phyloP scores from a whole-genome alignment of 2,329 filamentous ascomycete species.

The Aspergillus sp. region DNA sequence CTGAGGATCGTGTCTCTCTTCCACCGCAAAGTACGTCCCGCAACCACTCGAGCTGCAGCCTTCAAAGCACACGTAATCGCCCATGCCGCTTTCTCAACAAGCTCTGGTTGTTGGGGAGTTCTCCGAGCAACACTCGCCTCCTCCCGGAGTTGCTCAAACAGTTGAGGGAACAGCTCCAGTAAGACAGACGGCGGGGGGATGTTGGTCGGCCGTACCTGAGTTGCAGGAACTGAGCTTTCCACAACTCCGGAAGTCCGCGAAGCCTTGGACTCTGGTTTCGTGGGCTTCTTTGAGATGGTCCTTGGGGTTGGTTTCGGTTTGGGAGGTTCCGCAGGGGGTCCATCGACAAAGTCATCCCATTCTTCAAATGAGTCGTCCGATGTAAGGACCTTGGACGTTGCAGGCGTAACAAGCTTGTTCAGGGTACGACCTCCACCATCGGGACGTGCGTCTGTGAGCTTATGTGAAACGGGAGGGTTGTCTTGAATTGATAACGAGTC shows the following conservation, averaged over 20 bases:
- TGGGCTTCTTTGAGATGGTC: not conserved
- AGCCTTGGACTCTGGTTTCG: not conserved
- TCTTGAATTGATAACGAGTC: conserved; percentile 31
- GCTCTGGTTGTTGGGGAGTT: conserved; percentile 49
- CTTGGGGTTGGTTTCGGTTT: not conserved
- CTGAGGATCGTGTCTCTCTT: conserved; percentile 82
- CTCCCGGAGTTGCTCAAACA: conserved; percentile 66
- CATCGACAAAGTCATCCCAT: conserved; percentile 56
- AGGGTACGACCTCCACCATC: conserved; percentile 2
- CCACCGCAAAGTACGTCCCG: conserved; percentile 84
- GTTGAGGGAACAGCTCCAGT: conserved; percentile 69
- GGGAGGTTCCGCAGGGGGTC: conserved; percentile 11
- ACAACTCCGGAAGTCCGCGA: conserved; percentile 6
- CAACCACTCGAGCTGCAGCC: conserved; percentile 76
- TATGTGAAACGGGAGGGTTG: conserved; percentile 8
- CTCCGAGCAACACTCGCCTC: conserved; percentile 66
- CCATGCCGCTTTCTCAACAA: conserved; percentile 18
- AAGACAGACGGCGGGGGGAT: conserved; percentile 85
- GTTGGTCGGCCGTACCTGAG: conserved; percentile 68
- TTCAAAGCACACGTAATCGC: conserved; percentile 31
- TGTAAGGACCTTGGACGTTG: conserved; percentile 14
- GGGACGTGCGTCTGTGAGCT: not conserved
- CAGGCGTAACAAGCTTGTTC: conserved; percentile 13
- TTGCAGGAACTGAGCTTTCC: conserved; percentile 5
- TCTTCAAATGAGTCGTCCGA: conserved; percentile 29